A percentile compares a stretch with the other conserved stretches of the same genome.
Conservation (phyloP, 495 filamentous ascomycete species). For the Neurospora africana region DNA sequence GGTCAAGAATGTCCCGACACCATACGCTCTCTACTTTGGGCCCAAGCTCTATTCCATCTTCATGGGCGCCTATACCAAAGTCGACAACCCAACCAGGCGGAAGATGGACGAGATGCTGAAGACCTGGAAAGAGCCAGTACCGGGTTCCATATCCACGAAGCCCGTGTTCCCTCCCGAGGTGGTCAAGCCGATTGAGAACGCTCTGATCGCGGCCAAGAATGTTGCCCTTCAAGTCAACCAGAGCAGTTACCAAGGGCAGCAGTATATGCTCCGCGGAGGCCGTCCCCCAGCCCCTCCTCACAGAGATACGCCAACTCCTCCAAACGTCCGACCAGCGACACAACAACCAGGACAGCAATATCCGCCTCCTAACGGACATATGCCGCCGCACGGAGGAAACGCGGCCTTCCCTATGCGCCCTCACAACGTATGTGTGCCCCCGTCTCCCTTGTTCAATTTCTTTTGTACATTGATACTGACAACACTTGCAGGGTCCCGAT, state of each 20-base stretch:
- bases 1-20: conserved; percentile 96
- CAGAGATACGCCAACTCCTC: conserved; percentile 61
- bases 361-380: conserved; percentile 14
- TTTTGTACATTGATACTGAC: conserved; percentile 7
- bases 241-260: conserved; percentile 51
- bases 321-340: conserved; percentile 28
- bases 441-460: background rate
- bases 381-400: conserved; percentile 6
- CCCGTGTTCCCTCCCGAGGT: conserved; percentile 82
- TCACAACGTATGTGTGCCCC: conserved; percentile 12
- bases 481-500: conserved; percentile 13
- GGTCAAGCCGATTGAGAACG: conserved; percentile 84
- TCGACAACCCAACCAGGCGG: conserved; percentile 66
- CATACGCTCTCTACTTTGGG: conserved; percentile 89
- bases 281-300: conserved; percentile 46
- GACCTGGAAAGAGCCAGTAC: conserved; percentile 96
- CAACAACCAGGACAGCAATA: conserved; percentile 16
- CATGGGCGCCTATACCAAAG: conserved; percentile 88
- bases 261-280: conserved; percentile 48
- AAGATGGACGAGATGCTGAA: conserved; percentile 96
- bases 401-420: conserved; percentile 18
- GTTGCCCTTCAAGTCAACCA: conserved; percentile 62
- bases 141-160: conserved; percentile 74
- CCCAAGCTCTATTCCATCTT: conserved; percentile 86
- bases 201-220: conserved; percentile 78